phyloP scores from a whole-genome alignment of 805 yeast species.

The Candida hungchunana region DNA sequence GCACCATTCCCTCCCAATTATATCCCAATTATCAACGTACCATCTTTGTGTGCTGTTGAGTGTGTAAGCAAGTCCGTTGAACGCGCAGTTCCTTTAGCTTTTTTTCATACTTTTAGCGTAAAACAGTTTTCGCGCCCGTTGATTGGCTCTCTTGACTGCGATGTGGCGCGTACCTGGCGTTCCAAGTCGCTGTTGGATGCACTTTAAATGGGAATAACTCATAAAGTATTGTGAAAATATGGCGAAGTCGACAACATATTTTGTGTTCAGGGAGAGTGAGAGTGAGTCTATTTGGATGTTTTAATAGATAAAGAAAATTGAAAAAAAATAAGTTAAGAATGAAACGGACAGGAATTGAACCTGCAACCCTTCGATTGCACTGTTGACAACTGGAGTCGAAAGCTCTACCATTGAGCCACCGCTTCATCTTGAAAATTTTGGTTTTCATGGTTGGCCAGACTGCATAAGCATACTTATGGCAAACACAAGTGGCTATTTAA shows the following conservation, averaged over 20 bases:
- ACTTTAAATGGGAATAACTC: too few relatives aligned
- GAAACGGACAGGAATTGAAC: constrained; percentile 86
- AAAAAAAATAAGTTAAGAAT: constrained; percentile 33
- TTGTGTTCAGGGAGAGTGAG: too few relatives aligned
- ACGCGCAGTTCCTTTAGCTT: constrained; percentile 1
- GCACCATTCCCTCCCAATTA: background rate
- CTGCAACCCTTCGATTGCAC: constrained; percentile 77
- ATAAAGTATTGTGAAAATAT: too few relatives aligned
- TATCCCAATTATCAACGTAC: constrained; percentile 2
- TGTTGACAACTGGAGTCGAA: constrained; percentile 56
- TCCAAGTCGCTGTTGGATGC: too few relatives aligned
- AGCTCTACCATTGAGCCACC: constrained; percentile 80
- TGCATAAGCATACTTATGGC: background rate
- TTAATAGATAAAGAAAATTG: constrained; percentile 1
- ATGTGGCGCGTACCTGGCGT: constrained; percentile 2
- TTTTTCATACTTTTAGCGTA: constrained; percentile 10
- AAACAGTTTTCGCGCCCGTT: constrained; percentile 13
- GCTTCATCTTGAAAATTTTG: constrained; percentile 39
- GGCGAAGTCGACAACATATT: too few relatives aligned
- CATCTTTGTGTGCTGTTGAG: constrained; percentile 2
- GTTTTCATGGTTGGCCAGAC: background rate
- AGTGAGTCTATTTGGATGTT: too few relatives aligned
- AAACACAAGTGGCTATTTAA: too few relatives aligned
- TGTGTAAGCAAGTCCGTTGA: background rate
- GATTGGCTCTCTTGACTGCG: constrained; percentile 7